These are phyloP conservation scores for Strobilomyces dryophilus DNA, from an alignment of 768 basidiomycete species.

Conservation along the genomic window DNA sequence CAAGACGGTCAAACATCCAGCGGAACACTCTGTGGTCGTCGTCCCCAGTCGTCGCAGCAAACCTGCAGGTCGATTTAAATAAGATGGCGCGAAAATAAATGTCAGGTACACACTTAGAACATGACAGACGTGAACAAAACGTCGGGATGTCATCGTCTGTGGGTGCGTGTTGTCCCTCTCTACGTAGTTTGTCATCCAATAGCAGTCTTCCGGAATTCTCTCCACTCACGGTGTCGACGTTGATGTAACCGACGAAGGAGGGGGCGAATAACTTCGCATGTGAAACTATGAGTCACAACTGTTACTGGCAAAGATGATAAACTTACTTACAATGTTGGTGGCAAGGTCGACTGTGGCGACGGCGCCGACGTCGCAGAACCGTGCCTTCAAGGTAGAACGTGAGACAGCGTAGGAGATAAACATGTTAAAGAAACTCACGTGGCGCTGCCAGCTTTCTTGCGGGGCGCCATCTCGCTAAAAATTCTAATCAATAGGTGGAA, in stretches of 20 bases:
- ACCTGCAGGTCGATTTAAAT: not conserved
- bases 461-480: not conserved
- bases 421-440: not conserved
- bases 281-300: too few species aligned
- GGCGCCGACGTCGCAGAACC: not conserved
- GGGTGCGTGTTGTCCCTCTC: not conserved
- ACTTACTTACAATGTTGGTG: conserved; percentile 4
- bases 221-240: not conserved
- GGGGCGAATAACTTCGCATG: not conserved
- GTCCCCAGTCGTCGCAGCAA: conserved; percentile 2
- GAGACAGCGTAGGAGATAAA: not conserved
- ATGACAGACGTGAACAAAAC: not conserved
- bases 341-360: not conserved
- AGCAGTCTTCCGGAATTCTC: too few species aligned
- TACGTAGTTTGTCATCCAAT: not conserved
- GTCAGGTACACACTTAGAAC: not conserved
- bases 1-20: conserved; percentile 11
- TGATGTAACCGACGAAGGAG: not conserved
- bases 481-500: too few species aligned
- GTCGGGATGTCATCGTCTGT: not conserved
- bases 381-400: not conserved
- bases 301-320: too few species aligned
- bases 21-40: conserved; percentile 1
- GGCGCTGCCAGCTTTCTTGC: not conserved
- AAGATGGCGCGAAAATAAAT: not conserved